A percentile compares a stretch with the other conserved stretches of the same genome.
Evolutionary conservation across 75 land plant genomes (phyloP).

Genomic region (Sequoia sempervirens): DNA sequence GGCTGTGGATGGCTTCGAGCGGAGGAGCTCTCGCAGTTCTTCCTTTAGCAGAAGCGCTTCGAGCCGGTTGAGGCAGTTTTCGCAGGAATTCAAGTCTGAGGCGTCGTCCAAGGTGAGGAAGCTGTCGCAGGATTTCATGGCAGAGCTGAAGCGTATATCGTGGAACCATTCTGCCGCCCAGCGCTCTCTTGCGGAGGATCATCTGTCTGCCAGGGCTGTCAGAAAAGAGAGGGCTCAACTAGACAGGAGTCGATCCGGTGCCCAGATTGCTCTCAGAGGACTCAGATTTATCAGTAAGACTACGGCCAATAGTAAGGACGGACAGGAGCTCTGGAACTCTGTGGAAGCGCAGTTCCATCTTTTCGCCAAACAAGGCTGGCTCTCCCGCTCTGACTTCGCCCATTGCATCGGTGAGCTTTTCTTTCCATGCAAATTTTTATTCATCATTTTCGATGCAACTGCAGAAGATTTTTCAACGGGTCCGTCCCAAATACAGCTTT

Average conservation of each 20-base stretch:
- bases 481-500: too few relatives aligned
- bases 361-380: constrained; percentile 52
- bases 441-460: too few relatives aligned
- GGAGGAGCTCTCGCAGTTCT: constrained; percentile 9
- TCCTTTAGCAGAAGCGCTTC: constrained; percentile 34
- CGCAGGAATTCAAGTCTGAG: constrained; percentile 19
- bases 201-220: constrained; percentile 34
- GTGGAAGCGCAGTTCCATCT: constrained; percentile 61
- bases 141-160: constrained; percentile 10
- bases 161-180: constrained; percentile 8
- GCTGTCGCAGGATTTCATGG: constrained; percentile 41
- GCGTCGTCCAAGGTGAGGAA: constrained; percentile 8
- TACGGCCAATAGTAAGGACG: constrained; percentile 25
- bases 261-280: constrained; percentile 69
- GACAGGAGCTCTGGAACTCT: constrained; percentile 43
- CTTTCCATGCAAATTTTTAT: not conserved
- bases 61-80: constrained; percentile 12
- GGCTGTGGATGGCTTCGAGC: not conserved
- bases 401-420: constrained; percentile 68
- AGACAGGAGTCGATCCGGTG: constrained; percentile 51
- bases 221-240: constrained; percentile 34
- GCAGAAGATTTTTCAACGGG: too few relatives aligned
- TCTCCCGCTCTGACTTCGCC: constrained; percentile 73
- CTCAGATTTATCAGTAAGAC: constrained; percentile 72
- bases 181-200: not conserved